Evolutionary conservation across 495 filamentous ascomycete genomes (phyloP), one percentile per base, ranked within the genome.

Genomic region (Xylaria intraflava): DNA sequence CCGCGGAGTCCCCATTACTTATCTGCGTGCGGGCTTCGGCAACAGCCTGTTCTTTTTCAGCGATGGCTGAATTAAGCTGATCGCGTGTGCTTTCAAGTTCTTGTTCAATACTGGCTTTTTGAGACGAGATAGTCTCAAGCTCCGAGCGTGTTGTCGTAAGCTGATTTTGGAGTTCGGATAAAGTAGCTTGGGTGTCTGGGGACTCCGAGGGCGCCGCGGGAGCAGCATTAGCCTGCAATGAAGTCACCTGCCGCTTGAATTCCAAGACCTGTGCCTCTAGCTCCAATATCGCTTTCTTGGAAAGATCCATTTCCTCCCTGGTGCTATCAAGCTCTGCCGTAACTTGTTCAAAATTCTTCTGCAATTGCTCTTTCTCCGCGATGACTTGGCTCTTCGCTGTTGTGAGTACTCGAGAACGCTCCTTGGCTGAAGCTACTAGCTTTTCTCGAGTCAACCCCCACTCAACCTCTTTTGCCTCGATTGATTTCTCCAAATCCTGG

Each of bases 371-470:
- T 51, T 68, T 73, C 51, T 77, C 69, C 6, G 64, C 57, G 11
- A 62, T 61, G 2, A 69, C 54, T 33, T 78, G 75, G 16, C 72
- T 73, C 35, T 67, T 71, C 9, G 67, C 59, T 3, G 59, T 63
- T n/a, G 69, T 71, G 26, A 74, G 67, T 27, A 55, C 66, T 47
- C 70, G 71, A 26, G 63, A 70, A 57, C 70, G 60, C 33, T 74
- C 66, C 64, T 81, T 82, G 51, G 77, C 77, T 49, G 75, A 73
- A 8, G 67, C 70, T 9, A 74, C 65, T 0, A 80, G 59, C 38
- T 68, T 72, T 38, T 69, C 65, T 35, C 67, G 63, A 8, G 64
- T 67, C 1, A 64, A 46, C 30, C 66, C 60, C 77, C 77, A 80
- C 10, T 58, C 51, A 10, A 54, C 65, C 14, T 78, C 71, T 59